Evolutionary conservation across 768 basidiomycete species (phyloP).

Genomic region (Termitomyces sp.): DNA sequence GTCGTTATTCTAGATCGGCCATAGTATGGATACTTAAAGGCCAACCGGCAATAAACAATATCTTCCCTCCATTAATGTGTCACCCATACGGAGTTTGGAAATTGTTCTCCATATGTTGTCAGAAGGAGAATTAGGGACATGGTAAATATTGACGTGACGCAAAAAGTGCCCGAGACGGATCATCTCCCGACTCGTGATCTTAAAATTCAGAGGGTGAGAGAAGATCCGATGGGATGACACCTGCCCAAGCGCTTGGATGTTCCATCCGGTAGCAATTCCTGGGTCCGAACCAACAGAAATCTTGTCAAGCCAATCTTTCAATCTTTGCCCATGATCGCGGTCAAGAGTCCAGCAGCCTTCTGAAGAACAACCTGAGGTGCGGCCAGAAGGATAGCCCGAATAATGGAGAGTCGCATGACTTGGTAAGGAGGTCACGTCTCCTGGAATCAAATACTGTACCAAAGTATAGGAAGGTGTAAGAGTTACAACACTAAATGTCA

Average conservation of each 20-base stretch:
- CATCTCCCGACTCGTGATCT: slow-evolving; percentile 26
- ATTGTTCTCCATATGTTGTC: slow-evolving; percentile 30
- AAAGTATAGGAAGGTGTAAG: too few relatives aligned
- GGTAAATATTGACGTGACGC: slow-evolving; percentile 7
- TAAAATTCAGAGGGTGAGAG: slow-evolving; percentile 20
- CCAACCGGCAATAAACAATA: background rate
- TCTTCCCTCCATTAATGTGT: background rate
- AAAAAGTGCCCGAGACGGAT: slow-evolving; percentile 30
- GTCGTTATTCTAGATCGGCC: background rate
- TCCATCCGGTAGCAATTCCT: slow-evolving; percentile 23
- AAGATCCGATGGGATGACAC: slow-evolving; percentile 23
- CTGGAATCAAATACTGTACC: too few relatives aligned
- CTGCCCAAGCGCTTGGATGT: slow-evolving; percentile 20
- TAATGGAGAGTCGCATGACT: background rate
- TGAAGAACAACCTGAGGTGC: background rate
- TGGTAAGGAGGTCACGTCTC: background rate
- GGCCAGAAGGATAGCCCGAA: background rate
- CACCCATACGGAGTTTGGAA: slow-evolving; percentile 23
- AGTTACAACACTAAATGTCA: too few relatives aligned
- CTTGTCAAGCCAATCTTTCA: too few relatives aligned
- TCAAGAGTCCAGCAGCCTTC: background rate
- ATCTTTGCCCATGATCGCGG: background rate
- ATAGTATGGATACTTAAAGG: too few relatives aligned
- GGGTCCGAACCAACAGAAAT: slow-evolving; percentile 23
- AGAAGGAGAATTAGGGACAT: background rate